A percentile compares a stretch with the other conserved stretches of the same genome.
These are phyloP conservation scores for Exophiala sp. DNA, from an alignment of 2,329 filamentous ascomycete genomes.

Conservation along the genomic window DNA sequence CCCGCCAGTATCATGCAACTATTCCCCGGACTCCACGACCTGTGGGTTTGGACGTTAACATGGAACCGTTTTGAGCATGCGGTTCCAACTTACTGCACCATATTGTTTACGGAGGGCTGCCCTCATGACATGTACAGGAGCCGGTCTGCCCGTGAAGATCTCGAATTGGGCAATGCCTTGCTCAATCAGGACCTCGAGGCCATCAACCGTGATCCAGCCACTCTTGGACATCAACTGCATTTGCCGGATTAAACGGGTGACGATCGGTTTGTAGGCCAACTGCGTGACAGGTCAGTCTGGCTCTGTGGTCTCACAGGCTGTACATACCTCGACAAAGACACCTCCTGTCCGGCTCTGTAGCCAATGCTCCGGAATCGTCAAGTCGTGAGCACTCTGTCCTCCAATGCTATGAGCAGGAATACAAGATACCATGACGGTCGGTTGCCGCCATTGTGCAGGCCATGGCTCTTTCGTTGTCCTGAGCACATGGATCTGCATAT, in stretches of 20 bases:
- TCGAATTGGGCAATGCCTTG: constrained; percentile 78
- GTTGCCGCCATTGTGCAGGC: constrained; percentile 24
- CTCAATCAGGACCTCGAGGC: constrained; percentile 67
- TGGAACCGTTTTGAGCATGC: too few species aligned
- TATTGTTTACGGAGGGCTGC: constrained; percentile 30
- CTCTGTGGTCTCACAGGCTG: not conserved
- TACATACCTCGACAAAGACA: not conserved
- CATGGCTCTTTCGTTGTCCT: constrained; percentile 18
- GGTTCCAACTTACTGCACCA: not conserved
- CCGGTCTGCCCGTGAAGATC: constrained; percentile 66
- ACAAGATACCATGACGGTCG: constrained; percentile 28
- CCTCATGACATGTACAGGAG: constrained; percentile 65
- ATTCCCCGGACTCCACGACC: too few species aligned
- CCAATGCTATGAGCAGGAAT: constrained; percentile 11
- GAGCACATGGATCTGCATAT: constrained; percentile 9
- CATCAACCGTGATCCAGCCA: constrained; percentile 66
- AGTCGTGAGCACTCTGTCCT: not conserved
- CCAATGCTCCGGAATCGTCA: not conserved
- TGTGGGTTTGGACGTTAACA: too few species aligned
- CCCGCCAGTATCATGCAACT: too few species aligned
- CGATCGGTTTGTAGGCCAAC: not conserved
- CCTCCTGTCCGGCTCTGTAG: not conserved
- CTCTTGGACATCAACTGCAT: not conserved
- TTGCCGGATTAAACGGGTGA: not conserved
- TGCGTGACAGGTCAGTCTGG: not conserved